phyloP scores from a whole-genome alignment of 2,329 filamentous ascomycete genomes.

The Elsinoe batatas region DNA sequence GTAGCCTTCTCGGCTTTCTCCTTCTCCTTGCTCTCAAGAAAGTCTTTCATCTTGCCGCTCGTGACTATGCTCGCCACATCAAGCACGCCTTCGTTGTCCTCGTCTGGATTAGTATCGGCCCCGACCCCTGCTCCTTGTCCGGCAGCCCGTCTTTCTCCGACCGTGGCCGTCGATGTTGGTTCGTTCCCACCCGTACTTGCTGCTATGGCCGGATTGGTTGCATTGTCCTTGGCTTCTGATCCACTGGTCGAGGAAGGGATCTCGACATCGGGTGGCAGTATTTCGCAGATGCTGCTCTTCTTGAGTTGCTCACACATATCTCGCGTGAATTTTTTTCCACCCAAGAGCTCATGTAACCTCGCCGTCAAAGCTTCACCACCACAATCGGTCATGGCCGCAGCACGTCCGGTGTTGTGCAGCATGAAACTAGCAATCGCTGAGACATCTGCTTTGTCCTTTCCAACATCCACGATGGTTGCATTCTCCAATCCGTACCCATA shows the following conservation, averaged over 20 bases:
- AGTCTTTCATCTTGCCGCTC: slow-evolving; percentile 70
- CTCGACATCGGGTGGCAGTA: slow-evolving; percentile 45
- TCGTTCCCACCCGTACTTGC: slow-evolving; percentile 44
- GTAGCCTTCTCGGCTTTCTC: slow-evolving; percentile 62
- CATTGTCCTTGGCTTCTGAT: slow-evolving; percentile 19
- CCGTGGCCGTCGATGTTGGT: slow-evolving; percentile 32
- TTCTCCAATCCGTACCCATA: slow-evolving; percentile 73
- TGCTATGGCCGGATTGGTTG: slow-evolving; percentile 42
- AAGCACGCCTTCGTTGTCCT: slow-evolving; percentile 63
- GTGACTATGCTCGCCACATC: slow-evolving; percentile 80
- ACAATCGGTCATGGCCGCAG: slow-evolving; percentile 54
- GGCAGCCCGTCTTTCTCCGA: slow-evolving; percentile 42
- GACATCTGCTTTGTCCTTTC: slow-evolving; percentile 83
- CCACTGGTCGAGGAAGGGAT: slow-evolving; percentile 37
- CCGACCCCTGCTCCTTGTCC: slow-evolving; percentile 47
- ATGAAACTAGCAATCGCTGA: slow-evolving; percentile 79
- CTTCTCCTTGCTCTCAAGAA: slow-evolving; percentile 58
- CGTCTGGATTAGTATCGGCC: slow-evolving; percentile 38
- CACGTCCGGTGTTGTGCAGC: slow-evolving; percentile 58
- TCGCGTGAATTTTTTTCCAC: slow-evolving; percentile 45
- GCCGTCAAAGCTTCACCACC: slow-evolving; percentile 83
- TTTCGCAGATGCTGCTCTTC: slow-evolving; percentile 52
- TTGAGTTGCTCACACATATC: slow-evolving; percentile 60
- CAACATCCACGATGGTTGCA: slow-evolving; percentile 83
- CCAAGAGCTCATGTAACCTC: slow-evolving; percentile 58